Evolutionary conservation across 2,329 filamentous ascomycete genomes (phyloP).

Genomic region (Sarocladium brachiariae): DNA sequence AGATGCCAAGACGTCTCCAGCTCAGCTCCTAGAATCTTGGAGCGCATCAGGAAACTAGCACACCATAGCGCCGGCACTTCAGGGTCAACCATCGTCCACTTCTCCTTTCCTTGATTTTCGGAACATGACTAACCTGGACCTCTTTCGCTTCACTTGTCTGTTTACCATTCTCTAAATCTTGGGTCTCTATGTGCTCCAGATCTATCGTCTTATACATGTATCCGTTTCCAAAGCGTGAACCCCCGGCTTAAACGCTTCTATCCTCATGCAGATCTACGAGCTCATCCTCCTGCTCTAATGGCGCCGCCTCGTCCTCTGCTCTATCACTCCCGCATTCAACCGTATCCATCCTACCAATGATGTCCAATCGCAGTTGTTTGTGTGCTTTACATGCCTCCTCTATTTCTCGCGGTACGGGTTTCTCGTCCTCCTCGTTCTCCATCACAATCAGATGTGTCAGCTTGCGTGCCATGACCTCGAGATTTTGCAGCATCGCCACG

Average conservation of each 20-base stretch:
- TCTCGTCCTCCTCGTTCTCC: slow-evolving; percentile 21
- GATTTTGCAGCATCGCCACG: slow-evolving; percentile 32
- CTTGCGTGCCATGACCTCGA: slow-evolving; percentile 28
- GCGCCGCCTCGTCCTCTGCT: neutral
- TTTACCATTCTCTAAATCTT: neutral
- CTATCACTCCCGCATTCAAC: slow-evolving; percentile 1
- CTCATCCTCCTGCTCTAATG: neutral
- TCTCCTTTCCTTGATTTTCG: no score
- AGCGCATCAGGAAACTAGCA: no score
- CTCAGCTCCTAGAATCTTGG: no score
- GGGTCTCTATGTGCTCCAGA: neutral
- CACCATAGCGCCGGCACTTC: no score
- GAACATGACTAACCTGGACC: no score
- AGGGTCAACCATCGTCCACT: no score
- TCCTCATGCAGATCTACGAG: neutral
- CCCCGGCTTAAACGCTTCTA: neutral
- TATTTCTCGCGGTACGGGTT: slow-evolving; percentile 26
- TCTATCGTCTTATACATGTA: neutral
- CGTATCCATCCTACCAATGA: slow-evolving; percentile 22
- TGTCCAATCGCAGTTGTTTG: slow-evolving; percentile 24
- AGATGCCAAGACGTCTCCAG: no score
- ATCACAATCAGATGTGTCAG: slow-evolving; percentile 31
- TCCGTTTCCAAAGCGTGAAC: neutral
- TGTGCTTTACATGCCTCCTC: slow-evolving; percentile 27
- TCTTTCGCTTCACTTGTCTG: no score